phyloP scores from a whole-genome alignment of 139 green algal species.

The Chlamydomonas incerta region DNA sequence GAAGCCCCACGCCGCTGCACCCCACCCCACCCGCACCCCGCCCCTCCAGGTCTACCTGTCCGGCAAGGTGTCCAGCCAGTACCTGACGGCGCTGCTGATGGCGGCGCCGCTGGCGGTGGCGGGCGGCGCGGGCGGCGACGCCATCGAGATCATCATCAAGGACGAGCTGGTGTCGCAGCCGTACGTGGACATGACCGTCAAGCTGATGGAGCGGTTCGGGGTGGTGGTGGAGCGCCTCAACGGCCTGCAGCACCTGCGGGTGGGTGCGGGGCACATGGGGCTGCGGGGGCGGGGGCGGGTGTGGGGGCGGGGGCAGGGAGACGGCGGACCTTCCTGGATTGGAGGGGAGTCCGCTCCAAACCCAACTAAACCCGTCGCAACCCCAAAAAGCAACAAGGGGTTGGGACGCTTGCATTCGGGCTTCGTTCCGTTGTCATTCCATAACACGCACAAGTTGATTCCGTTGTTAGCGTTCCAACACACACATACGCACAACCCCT shows the following conservation, averaged over 20 bases:
- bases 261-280: not conserved
- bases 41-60: constrained; percentile 77
- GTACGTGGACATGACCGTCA: constrained; percentile 99
- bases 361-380: too few relatives aligned
- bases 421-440: not conserved
- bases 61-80: constrained; percentile 90
- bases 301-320: not conserved
- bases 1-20: not conserved
- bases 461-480: too few relatives aligned
- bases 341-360: too few relatives aligned
- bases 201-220: constrained; percentile 96
- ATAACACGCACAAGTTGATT: too few relatives aligned
- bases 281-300: not conserved
- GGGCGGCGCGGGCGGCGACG: constrained; percentile 68
- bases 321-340: not conserved
- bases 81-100: constrained; percentile 98
- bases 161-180: constrained; percentile 95
- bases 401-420: too few relatives aligned
- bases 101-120: constrained; percentile 86
- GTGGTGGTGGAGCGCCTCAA: constrained; percentile 84
- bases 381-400: too few relatives aligned
- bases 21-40: not conserved
- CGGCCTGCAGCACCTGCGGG: constrained; percentile 83
- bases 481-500: too few relatives aligned
- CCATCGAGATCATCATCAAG: constrained; percentile 83